Conservation (phyloP, 139 green algal species). For the Chlorella sp. region DNA sequence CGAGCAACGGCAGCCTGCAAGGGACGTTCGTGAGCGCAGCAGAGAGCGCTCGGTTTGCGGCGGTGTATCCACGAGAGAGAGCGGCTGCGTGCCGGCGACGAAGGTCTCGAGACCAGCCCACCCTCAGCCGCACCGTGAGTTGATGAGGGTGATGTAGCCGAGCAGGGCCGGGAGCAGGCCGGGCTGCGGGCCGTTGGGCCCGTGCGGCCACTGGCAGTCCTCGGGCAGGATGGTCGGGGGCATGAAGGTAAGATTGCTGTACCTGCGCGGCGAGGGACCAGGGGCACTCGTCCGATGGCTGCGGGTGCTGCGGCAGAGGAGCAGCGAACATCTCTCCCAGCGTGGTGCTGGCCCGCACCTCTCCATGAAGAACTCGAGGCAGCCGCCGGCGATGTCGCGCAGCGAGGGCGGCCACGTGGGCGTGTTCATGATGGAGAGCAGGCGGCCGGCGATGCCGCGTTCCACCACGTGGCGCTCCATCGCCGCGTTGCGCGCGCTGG, state of each 20-base stretch:
- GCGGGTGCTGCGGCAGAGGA: no score
- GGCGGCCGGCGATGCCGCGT: constrained; percentile 25
- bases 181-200: not conserved
- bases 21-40: no score
- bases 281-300: no score
- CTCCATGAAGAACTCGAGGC: constrained; percentile 58
- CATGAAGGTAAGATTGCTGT: constrained; percentile 11
- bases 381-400: constrained; percentile 48
- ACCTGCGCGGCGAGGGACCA: not conserved
- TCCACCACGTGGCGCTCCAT: constrained; percentile 52
- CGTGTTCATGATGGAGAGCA: constrained; percentile 40
- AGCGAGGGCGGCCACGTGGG: constrained; percentile 50
- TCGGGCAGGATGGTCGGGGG: not conserved
- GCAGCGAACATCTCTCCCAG: no score
- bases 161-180: constrained; percentile 10
- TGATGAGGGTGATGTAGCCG: constrained; percentile 26
- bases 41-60: no score
- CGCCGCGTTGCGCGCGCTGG: constrained; percentile 27
- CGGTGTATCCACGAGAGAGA: no score
- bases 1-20: constrained; percentile 44
- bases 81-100: no score
- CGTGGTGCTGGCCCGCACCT: no score
- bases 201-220: not conserved
- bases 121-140: constrained; percentile 9
- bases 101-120: no score